Conservation (phyloP, 2,329 filamentous ascomycete species). For the Ascochyta lentis region DNA sequence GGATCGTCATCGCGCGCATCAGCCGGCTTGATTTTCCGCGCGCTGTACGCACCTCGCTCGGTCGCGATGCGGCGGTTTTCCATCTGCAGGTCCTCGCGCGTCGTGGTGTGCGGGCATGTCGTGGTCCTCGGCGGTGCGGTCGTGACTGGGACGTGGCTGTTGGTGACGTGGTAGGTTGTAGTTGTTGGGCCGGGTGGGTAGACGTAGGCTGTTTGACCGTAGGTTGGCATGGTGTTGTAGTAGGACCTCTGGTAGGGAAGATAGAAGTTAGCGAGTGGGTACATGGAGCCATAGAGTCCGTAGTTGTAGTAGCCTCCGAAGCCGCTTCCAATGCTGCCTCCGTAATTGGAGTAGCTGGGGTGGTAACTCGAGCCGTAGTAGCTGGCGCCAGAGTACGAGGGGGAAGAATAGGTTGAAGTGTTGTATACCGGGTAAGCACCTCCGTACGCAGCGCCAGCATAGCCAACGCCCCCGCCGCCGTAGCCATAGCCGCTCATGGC, state of each 20-base stretch:
- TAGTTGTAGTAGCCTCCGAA: slow-evolving; percentile 35
- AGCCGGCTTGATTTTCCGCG: slow-evolving; percentile 41
- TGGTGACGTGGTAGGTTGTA: slow-evolving; percentile 34
- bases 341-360: slow-evolving; percentile 20
- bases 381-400: slow-evolving; percentile 24
- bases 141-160: slow-evolving; percentile 23
- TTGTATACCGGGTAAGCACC: slow-evolving; percentile 31
- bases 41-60: slow-evolving; percentile 40
- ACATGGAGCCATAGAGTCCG: slow-evolving; percentile 35
- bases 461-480: slow-evolving; percentile 20
- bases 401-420: slow-evolving; percentile 26
- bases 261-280: slow-evolving; percentile 46
- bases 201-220: slow-evolving; percentile 33
- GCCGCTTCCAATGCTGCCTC: neutral
- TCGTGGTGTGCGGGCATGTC: slow-evolving; percentile 16
- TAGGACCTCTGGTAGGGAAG: slow-evolving; percentile 41
- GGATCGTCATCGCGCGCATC: slow-evolving; percentile 42
- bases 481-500: slow-evolving; percentile 21
- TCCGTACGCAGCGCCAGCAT: slow-evolving; percentile 24
- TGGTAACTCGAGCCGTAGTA: slow-evolving; percentile 22
- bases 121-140: slow-evolving; percentile 16
- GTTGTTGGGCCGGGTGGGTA: slow-evolving; percentile 34
- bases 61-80: slow-evolving; percentile 42
- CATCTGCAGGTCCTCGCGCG: slow-evolving; percentile 38
- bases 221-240: slow-evolving; percentile 33